A percentile compares a stretch with the other conserved stretches of the same genome.
These are phyloP conservation scores for Andalucia godoyi DNA, from an alignment of 78 protist genomes.

Conservation along the genomic window DNA sequence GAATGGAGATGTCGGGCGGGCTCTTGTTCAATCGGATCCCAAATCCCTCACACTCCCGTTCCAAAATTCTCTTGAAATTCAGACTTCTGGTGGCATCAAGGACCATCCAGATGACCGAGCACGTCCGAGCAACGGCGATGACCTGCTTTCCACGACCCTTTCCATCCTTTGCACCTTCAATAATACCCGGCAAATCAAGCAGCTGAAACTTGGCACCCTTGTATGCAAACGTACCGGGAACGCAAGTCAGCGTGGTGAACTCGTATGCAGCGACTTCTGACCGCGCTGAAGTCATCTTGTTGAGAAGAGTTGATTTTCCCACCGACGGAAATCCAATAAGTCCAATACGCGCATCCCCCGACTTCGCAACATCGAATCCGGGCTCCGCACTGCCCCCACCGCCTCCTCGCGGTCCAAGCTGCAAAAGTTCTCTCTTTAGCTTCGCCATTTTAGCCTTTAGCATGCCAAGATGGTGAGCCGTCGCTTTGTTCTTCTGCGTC, in stretches of 20 bases:
- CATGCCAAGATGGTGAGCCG: constrained; percentile 67
- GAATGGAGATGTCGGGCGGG: constrained; percentile 84
- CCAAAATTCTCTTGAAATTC: constrained; percentile 21
- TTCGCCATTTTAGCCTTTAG: constrained; percentile 88
- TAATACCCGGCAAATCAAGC: constrained; percentile 76
- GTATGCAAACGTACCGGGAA: constrained; percentile 87
- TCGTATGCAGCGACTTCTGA: constrained; percentile 87
- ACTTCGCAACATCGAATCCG: not conserved
- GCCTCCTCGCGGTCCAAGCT: not conserved
- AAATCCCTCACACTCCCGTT: constrained; percentile 88
- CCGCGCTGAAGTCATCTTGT: constrained; percentile 52
- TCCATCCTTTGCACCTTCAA: constrained; percentile 98
- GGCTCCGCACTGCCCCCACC: constrained; percentile 17
- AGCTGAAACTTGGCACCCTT: constrained; percentile 91
- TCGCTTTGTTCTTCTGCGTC: constrained; percentile 97
- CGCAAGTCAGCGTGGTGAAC: constrained; percentile 98
- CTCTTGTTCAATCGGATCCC: constrained; percentile 95
- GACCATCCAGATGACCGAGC: constrained; percentile 83
- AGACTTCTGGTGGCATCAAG: constrained; percentile 93
- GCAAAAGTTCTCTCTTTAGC: constrained; percentile 43
- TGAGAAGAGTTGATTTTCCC: constrained; percentile 95
- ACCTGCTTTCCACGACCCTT: constrained; percentile 97
- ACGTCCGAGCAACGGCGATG: constrained; percentile 93
- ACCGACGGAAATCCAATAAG: constrained; percentile 97
- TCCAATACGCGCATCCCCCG: constrained; percentile 81